Evolutionary conservation across 495 filamentous ascomycete species (phyloP), one percentile per base, ranked within the genome.

Genomic region (Penicillium robsamsonii): DNA sequence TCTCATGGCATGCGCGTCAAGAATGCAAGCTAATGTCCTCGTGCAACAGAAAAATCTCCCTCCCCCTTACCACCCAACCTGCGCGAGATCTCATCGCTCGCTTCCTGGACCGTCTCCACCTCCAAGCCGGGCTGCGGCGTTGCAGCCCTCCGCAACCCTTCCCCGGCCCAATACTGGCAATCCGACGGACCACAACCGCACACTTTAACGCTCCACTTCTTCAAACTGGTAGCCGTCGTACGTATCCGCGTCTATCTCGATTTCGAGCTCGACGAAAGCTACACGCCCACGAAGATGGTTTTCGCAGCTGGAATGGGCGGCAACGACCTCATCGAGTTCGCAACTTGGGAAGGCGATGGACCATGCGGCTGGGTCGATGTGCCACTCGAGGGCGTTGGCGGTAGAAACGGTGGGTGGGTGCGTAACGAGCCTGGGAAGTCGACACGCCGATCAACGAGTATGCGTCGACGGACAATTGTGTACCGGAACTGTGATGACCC

Each of bases 121-220:
- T 85, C 85, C 68, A 97, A 97, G 74, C 94, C 92, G 1, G 92
- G 91, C 53, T 96, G 89, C 68, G 91, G 91, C 35, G 86, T 96
- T 43, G 81, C 87, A 30, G 90, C 93, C 59, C 85, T 98, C 22
- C 87, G 91, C 20, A 81, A 85, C 66, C 88, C 92, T 22, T 88
- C 91, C 43, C 83, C 88, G 3, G 73, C 79, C 46, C 84, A 87
- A 59, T 97, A 91, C 79, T 98, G 94, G 94, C 94, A 97, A 71
- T 96, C 91, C 15, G 95, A 97, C 70, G 95, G 94, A 1, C 92
- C 93, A 5, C 94, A 98, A 64, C 94, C 94, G 13, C 94, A 98
- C 60, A 83, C 85, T n/a, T 81, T 98, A 24, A 96, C 89, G 35
- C 85, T 96, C 17, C 93, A 97, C 71, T 98, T 98, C 74, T 87